Evolutionary conservation across 2,329 filamentous ascomycete genomes (phyloP).

Genomic region (Diaporthe sp.): DNA sequence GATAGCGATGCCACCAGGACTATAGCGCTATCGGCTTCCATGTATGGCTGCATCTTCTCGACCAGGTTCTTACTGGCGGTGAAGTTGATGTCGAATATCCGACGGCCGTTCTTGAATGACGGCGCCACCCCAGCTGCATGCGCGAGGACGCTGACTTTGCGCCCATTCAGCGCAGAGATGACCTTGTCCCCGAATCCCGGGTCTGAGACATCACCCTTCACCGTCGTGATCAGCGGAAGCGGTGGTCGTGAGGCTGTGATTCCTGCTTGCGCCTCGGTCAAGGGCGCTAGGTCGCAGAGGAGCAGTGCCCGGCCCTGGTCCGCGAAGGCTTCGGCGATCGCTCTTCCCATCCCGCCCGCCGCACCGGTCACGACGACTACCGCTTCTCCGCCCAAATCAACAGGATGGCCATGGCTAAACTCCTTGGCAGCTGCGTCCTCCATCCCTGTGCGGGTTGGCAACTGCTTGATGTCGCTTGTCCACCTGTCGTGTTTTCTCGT

Average conservation of each 20-base stretch:
- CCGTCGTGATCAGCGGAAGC: conserved; percentile 15
- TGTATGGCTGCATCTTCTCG: conserved; percentile 11
- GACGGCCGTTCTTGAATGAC: neutral
- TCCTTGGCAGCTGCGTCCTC: conserved; percentile 14
- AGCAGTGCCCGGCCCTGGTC: conserved; percentile 32
- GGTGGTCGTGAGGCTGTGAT: conserved; percentile 7
- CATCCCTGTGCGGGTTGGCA: neutral
- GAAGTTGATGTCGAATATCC: conserved; percentile 32
- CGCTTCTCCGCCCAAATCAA: neutral
- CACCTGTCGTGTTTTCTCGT: neutral
- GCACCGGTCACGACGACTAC: conserved; percentile 31
- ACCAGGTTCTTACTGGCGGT: conserved; percentile 13
- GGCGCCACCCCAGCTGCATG: conserved; percentile 24
- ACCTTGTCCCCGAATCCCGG: conserved; percentile 29
- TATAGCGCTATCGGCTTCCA: neutral
- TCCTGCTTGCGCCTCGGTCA: conserved; percentile 2
- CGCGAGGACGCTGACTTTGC: conserved; percentile 26
- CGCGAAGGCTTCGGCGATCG: conserved; percentile 29
- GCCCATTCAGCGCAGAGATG: conserved; percentile 17
- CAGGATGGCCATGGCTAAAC: conserved; percentile 4
- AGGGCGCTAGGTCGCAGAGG: conserved; percentile 23
- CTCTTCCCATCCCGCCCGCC: conserved; percentile 9
- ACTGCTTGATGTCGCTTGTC: neutral
- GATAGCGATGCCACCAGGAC: conserved; percentile 8
- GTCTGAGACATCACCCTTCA: conserved; percentile 19